These are phyloP conservation scores for Saccharomyces hybrid DNA, from an alignment of 1,139 yeast species.

Conservation along the genomic window DNA sequence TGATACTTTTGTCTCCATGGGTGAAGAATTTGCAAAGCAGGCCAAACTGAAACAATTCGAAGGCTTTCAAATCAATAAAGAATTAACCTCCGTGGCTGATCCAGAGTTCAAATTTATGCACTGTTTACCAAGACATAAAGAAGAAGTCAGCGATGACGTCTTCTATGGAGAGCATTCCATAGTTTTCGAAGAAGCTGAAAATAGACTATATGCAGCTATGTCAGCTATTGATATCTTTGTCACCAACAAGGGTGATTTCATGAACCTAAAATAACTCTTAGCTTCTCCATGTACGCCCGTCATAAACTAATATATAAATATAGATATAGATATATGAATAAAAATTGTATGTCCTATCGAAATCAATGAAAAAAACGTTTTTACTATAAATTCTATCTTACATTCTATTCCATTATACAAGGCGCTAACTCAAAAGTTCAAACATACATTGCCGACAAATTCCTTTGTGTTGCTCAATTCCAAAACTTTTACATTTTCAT, in stretches of 20 bases:
- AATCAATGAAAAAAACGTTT: too few relatives aligned
- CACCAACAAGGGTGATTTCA: conserved; percentile 62
- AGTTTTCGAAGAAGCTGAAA: conserved; percentile 93
- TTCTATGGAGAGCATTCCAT: conserved; percentile 78
- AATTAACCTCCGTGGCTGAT: conserved; percentile 54
- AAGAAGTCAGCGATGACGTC: conserved; percentile 89
- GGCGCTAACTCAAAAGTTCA: conserved; percentile 9
- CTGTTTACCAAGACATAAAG: conserved; percentile 90
- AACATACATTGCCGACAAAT: conserved; percentile 18
- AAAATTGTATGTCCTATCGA: too few relatives aligned
- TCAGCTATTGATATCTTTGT: conserved; percentile 89
- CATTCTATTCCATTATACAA: too few relatives aligned
- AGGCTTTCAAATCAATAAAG: conserved; percentile 75
- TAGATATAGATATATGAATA: conserved; percentile 7
- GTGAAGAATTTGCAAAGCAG: conserved; percentile 76
- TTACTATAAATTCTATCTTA: too few relatives aligned
- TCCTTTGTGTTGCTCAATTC: conserved; percentile 15
- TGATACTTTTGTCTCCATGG: conserved; percentile 98
- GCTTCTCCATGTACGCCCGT: too few relatives aligned
- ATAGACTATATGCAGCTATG: conserved; percentile 91
- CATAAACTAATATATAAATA: background rate
- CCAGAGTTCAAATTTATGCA: conserved; percentile 88
- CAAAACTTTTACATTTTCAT: conserved; percentile 14
- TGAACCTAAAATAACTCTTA: conserved; percentile 7
- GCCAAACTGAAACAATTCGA: conserved; percentile 69